Evolutionary conservation across 345 rosid species (phyloP).

Genomic region (Populus nigra): DNA sequence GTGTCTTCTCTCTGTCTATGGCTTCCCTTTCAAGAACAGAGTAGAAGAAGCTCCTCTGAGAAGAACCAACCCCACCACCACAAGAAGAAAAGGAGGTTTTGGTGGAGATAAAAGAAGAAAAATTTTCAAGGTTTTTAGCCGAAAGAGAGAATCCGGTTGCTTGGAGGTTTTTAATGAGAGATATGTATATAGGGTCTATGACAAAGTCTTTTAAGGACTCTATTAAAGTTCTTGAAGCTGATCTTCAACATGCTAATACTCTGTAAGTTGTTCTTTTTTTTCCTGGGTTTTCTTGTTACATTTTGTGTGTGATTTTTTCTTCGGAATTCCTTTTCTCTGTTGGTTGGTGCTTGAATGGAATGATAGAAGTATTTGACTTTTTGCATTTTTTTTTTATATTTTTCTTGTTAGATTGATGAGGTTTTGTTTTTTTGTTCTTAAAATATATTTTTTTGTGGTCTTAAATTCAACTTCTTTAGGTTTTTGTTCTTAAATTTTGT

Average conservation of each 20-base stretch:
- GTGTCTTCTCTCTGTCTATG: constrained; percentile 22
- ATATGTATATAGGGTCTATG: constrained; percentile 52
- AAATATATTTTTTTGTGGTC: not conserved
- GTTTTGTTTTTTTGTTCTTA: not conserved
- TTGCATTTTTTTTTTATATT: not conserved
- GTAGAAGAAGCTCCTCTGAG: constrained; percentile 22
- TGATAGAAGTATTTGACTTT: not conserved
- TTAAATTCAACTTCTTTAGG: not conserved
- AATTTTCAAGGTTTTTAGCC: not conserved
- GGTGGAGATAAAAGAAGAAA: not conserved
- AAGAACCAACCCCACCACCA: constrained; percentile 22
- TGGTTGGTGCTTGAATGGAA: not conserved
- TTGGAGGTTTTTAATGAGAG: not conserved
- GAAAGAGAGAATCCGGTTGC: not conserved
- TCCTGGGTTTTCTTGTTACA: not conserved
- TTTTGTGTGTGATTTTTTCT: not conserved
- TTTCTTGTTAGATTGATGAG: not conserved
- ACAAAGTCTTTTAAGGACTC: constrained; percentile 53
- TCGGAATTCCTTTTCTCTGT: not conserved
- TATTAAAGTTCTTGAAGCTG: constrained; percentile 63
- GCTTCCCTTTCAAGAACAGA: constrained; percentile 26
- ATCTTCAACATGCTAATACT: constrained; percentile 66
- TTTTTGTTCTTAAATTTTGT: not conserved
- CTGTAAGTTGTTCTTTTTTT: constrained; percentile 35
- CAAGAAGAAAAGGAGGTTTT: constrained; percentile 12